Base-by-base conservation (phyloP, 1,284 basidiomycete species). In the Trichosporon inkin region DNA sequence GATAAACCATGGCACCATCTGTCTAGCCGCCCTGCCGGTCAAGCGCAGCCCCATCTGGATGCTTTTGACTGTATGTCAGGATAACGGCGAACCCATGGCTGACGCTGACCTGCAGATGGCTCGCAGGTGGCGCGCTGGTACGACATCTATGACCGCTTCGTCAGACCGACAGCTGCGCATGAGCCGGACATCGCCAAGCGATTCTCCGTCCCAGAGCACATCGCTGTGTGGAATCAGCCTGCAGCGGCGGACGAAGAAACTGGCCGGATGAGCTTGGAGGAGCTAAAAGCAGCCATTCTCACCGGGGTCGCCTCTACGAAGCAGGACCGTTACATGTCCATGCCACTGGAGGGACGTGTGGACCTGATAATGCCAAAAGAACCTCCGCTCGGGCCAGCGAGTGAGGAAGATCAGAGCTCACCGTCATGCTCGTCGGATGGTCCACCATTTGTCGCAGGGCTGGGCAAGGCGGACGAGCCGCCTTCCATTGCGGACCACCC, bases 1-100 rank as follows among this genome's bases (percentile, higher is more conserved):
- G 84, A 89, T 76, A 99, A 99, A 78, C 95, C 95, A 10, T 99
- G 95, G 95, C 82, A 84, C 41, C 83, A 84, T 19, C 81, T 92
- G 54, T 76, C 84, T 37, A 84, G 81, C 74, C 86, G 89, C 36
- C 81, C 85, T 4, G 71, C 78, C 61, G 66, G 57, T 61, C 64
- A 66, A 56, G 70, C 68, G 10, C 24, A 24, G 8, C 6, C 3
- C 8, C n/a, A 14, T 61, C 67, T 64, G 6, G 49, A 64, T 61
- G 63, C 69, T 49, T 74, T 74, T 64, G 76, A 73, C 64, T 79
- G 76, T 78, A 54, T 71, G 74, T 67, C 24, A 3, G 13, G 16
- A 24, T 10, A 2, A 10, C 5, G 2, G 24, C 1, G 17, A 32
- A 10, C 39, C 28, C 8, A 4, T 32, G 5, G 28, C 28, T 32